Percentiles rank a stretch among this genome's conserved stretches.
phyloP scores from a whole-genome alignment of 2,329 filamentous ascomycete species.

The Aspergillus ibericus region DNA sequence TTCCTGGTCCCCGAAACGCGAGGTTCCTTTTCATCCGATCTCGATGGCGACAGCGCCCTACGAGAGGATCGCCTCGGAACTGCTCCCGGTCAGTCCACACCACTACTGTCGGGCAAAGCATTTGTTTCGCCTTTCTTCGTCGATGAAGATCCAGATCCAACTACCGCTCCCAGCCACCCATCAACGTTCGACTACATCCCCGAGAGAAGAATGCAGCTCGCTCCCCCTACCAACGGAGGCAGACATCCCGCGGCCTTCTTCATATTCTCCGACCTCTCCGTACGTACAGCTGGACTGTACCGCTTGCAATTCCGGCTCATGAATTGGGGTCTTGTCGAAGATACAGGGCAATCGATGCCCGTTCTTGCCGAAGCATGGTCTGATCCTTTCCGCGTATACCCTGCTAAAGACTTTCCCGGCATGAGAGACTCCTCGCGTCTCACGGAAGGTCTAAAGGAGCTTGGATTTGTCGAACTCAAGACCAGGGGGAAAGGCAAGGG shows the following conservation, averaged over 20 bases:
- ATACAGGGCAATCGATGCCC: slow-evolving; percentile 37
- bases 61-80: slow-evolving; percentile 18
- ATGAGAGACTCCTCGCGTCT: slow-evolving; percentile 44
- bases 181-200: slow-evolving; percentile 19
- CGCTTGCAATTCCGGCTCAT: slow-evolving; percentile 48
- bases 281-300: slow-evolving; percentile 47
- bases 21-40: slow-evolving; percentile 6
- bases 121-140: slow-evolving; percentile 47
- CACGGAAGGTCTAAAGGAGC: slow-evolving; percentile 39
- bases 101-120: slow-evolving; percentile 39
- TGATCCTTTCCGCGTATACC: slow-evolving; percentile 43
- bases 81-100: slow-evolving; percentile 25
- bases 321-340: slow-evolving; percentile 39
- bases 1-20: slow-evolving; percentile 39
- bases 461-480: slow-evolving; percentile 45
- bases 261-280: slow-evolving; percentile 50
- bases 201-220: slow-evolving; percentile 1
- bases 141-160: slow-evolving; percentile 45
- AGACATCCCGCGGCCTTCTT: slow-evolving; percentile 45
- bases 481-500: slow-evolving; percentile 39
- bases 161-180: slow-evolving; percentile 42
- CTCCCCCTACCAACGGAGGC: slow-evolving; percentile 12
- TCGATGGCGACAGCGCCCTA: slow-evolving; percentile 9
- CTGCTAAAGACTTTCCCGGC: slow-evolving; percentile 47
- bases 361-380: slow-evolving; percentile 44